Percentiles rank a stretch among this genome's conserved stretches.
Conservation (phyloP, 306 rosid genomes). For the Ammopiptanthus mongolicus region DNA sequence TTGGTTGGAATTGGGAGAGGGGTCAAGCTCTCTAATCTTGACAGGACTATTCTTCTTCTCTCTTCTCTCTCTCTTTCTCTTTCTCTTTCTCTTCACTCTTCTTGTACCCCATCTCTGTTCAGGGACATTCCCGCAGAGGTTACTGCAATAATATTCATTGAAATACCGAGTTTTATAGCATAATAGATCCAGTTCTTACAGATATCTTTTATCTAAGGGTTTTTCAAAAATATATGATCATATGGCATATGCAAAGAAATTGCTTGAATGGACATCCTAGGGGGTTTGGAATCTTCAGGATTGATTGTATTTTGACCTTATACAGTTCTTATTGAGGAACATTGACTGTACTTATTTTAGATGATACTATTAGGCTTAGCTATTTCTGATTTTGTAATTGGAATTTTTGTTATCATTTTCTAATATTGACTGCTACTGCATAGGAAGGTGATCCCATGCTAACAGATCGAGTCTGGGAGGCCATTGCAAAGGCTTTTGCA, state of each 20-base stretch:
- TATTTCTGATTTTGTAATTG: not conserved
- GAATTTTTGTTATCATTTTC: conserved; percentile 6
- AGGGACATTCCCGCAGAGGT: too few relatives aligned
- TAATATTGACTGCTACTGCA: conserved; percentile 26
- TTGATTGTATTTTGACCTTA: conserved; percentile 15
- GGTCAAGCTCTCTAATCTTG: too few relatives aligned
- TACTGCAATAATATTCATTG: too few relatives aligned
- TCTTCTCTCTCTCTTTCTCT: too few relatives aligned
- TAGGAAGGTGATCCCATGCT: conserved; percentile 93
- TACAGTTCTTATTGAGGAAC: conserved; percentile 5
- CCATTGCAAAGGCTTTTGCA: conserved; percentile 86
- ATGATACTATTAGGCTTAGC: not conserved
- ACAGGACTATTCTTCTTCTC: too few relatives aligned
- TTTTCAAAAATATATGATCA: not conserved
- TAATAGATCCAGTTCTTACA: too few relatives aligned
- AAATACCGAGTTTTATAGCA: too few relatives aligned
- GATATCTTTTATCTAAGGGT: not conserved
- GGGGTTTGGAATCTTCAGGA: conserved; percentile 12
- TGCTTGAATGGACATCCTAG: not conserved
- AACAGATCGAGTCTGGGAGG: conserved; percentile 92
- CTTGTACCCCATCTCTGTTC: too few relatives aligned
- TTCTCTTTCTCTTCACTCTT: too few relatives aligned
- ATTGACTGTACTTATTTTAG: not conserved
- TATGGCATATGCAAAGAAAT: not conserved
- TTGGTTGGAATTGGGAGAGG: too few relatives aligned